phyloP scores from a whole-genome alignment of 352 stramenopile species.

The Globisporangium takayamanum region DNA sequence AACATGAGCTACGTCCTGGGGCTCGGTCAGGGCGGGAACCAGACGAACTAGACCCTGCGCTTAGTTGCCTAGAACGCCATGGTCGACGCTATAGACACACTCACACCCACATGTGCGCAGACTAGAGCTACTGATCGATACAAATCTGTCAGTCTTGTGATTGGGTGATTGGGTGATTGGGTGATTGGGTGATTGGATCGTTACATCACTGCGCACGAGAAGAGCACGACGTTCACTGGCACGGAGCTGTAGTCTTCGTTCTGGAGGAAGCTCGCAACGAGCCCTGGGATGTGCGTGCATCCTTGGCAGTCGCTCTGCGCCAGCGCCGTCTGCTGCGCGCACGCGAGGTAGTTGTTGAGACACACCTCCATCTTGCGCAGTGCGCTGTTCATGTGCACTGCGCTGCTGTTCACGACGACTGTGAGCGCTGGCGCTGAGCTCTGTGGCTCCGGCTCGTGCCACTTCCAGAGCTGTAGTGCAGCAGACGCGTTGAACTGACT shows the following conservation, averaged over 20 bases:
- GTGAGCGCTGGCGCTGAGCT: conserved; percentile 4
- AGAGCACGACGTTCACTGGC: conserved; percentile 7
- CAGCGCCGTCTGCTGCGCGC: conserved; percentile 1
- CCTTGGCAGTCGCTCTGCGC: conserved; percentile 4
- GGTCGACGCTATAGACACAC: neutral
- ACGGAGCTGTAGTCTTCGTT: conserved; percentile 12
- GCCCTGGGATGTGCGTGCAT: conserved; percentile 7
- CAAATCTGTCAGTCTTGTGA: neutral
- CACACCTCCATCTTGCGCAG: conserved; percentile 9
- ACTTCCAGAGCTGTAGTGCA: conserved; percentile 11
- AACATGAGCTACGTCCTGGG: conserved; percentile 87
- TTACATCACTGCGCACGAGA: conserved; percentile 10
- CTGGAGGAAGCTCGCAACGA: conserved; percentile 16
- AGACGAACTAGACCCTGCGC: conserved; percentile 44
- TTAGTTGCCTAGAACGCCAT: no score
- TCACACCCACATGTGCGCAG: neutral
- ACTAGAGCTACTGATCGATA: neutral
- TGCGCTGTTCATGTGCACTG: neutral
- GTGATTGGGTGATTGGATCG: no score
- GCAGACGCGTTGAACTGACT: conserved; percentile 9
- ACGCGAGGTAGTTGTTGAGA: conserved; percentile 13
- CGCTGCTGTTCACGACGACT: conserved; percentile 9
- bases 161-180: no score
- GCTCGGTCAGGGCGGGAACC: conserved; percentile 66
- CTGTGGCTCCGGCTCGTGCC: neutral